Evolutionary conservation across 2,329 filamentous ascomycete genomes (phyloP).

Genomic region (Monosporascus sp.): DNA sequence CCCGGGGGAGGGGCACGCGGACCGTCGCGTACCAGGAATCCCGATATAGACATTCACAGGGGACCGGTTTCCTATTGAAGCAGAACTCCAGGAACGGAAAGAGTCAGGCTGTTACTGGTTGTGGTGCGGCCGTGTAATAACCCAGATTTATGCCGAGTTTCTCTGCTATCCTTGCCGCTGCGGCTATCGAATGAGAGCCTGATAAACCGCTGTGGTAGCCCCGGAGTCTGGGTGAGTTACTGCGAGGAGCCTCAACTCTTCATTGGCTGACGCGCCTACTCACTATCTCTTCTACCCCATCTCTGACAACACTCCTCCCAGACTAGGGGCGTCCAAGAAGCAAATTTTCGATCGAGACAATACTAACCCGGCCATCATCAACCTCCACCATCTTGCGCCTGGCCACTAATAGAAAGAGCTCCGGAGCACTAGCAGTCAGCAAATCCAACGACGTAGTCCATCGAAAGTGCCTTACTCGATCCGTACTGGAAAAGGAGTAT

Average conservation of each 20-base stretch:
- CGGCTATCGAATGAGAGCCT: slow-evolving; percentile 20
- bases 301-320: slow-evolving; percentile 13
- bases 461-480: background rate
- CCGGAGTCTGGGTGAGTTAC: slow-evolving; percentile 19
- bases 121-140: slow-evolving; percentile 19
- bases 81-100: slow-evolving; percentile 14
- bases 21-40: slow-evolving; percentile 14
- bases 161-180: slow-evolving; percentile 17
- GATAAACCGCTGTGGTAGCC: slow-evolving; percentile 17
- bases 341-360: background rate
- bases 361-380: background rate
- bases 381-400: background rate
- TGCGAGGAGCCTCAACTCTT: slow-evolving; percentile 15
- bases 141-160: slow-evolving; percentile 14
- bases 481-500: background rate
- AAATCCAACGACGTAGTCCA: background rate
- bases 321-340: background rate
- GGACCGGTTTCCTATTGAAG: slow-evolving; percentile 16
- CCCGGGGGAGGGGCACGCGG: slow-evolving; percentile 9
- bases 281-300: slow-evolving; percentile 19
- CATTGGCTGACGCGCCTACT: slow-evolving; percentile 22
- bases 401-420: background rate
- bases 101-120: slow-evolving; percentile 17
- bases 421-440: background rate
- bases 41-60: slow-evolving; percentile 15